A percentile compares a stretch with the other conserved stretches of the same genome.
These are phyloP conservation scores for Fonsecaea erecta DNA, from an alignment of 2,329 filamentous ascomycete species.

Conservation along the genomic window DNA sequence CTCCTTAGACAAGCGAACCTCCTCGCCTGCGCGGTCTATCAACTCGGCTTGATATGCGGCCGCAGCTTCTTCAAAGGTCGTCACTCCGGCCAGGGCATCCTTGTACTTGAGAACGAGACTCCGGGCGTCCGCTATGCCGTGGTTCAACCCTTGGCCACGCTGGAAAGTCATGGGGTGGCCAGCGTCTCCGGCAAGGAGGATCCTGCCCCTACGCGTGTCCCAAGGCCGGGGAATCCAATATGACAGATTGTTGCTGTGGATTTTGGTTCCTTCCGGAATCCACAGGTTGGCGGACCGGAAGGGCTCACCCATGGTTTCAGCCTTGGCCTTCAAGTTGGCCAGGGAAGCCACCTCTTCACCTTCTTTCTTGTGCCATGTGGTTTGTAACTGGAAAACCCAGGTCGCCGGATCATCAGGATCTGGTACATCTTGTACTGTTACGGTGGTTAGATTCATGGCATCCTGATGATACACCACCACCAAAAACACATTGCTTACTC, in stretches of 20 bases:
- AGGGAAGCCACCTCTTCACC: slow-evolving; percentile 33
- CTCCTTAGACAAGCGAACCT: slow-evolving; percentile 50
- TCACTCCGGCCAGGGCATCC: slow-evolving; percentile 21
- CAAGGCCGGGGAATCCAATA: slow-evolving; percentile 40
- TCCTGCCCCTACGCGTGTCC: slow-evolving; percentile 40
- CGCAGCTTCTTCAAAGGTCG: slow-evolving; percentile 35
- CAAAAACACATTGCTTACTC: slow-evolving; percentile 20
- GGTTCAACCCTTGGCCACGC: slow-evolving; percentile 39
- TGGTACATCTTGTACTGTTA: slow-evolving; percentile 38
- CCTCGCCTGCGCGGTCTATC: slow-evolving; percentile 49
- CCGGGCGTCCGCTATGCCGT: slow-evolving; percentile 41
- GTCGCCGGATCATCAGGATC: slow-evolving; percentile 39
- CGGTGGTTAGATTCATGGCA: slow-evolving; percentile 10
- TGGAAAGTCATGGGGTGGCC: slow-evolving; percentile 42
- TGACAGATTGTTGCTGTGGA: slow-evolving; percentile 36
- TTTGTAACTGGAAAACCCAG: slow-evolving; percentile 41
- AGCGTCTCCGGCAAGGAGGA: slow-evolving; percentile 43
- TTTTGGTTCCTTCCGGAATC: slow-evolving; percentile 37
- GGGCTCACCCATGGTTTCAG: slow-evolving; percentile 36
- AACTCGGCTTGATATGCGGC: slow-evolving; percentile 45
- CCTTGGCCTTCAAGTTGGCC: slow-evolving; percentile 35
- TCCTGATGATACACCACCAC: neutral
- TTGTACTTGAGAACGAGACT: slow-evolving; percentile 44
- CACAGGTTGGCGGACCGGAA: slow-evolving; percentile 38
- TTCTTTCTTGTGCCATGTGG: slow-evolving; percentile 35